Evolutionary conservation across 2,329 filamentous ascomycete genomes (phyloP).

Genomic region (Claviceps purpurea): DNA sequence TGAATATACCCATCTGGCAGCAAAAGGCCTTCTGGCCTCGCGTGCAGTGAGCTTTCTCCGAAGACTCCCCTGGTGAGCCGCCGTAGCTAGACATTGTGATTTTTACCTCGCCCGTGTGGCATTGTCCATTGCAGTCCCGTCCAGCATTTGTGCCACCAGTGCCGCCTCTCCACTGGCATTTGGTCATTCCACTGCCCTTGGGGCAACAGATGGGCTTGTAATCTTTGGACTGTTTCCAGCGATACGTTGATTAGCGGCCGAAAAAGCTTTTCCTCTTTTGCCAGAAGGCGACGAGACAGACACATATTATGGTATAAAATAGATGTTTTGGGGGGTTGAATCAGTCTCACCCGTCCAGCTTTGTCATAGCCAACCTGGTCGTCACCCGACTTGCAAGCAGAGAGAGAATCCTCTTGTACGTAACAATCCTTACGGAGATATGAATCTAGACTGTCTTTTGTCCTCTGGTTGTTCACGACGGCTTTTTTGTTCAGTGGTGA

Average conservation of each 20-base stretch:
- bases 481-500: neutral
- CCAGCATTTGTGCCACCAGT: neutral
- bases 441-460: neutral
- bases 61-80: slow-evolving; percentile 1
- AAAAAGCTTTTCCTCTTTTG: neutral
- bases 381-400: neutral
- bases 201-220: slow-evolving; percentile 7
- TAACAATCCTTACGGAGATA: neutral
- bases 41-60: slow-evolving; percentile 1
- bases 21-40: slow-evolving; percentile 8
- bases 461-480: neutral
- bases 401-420: slow-evolving; percentile 1
- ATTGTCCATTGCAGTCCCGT: slow-evolving; percentile 8
- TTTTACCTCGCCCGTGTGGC: slow-evolving; percentile 6
- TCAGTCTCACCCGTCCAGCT: neutral
- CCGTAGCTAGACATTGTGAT: slow-evolving; percentile 4
- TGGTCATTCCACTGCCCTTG: neutral
- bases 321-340: neutral
- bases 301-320: too few relatives aligned
- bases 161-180: slow-evolving; percentile 7
- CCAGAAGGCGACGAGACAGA: too few relatives aligned
- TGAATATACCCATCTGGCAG: neutral
- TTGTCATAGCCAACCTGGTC: neutral
- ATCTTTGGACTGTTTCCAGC: neutral
- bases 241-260: neutral